These are phyloP conservation scores for Spergularia bocconei DNA, from an alignment of 148 eudicot genomes.

Conservation along the genomic window DNA sequence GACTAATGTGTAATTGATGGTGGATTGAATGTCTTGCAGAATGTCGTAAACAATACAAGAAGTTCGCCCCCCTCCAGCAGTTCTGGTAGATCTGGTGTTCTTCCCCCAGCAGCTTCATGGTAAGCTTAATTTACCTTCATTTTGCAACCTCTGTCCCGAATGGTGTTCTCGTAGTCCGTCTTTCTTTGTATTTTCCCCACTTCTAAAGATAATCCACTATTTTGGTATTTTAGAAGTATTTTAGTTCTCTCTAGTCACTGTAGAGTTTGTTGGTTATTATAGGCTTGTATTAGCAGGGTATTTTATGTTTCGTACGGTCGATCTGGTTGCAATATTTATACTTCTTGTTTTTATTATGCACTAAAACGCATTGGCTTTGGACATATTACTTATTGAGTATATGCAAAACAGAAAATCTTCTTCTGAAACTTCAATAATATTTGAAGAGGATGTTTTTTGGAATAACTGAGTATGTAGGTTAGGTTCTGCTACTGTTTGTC, in stretches of 20 bases:
- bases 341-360: no score
- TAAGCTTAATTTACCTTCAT: slow-evolving; percentile 19
- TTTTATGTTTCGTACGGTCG: not conserved
- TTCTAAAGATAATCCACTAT: no score
- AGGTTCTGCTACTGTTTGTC: not conserved
- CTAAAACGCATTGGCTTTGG: no score
- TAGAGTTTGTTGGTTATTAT: no score
- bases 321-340: not conserved
- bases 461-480: not conserved
- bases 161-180: no score
- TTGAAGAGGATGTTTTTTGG: not conserved
- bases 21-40: slow-evolving; percentile 41
- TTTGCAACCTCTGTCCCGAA: not conserved
- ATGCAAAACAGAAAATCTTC: not conserved
- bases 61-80: slow-evolving; percentile 70
- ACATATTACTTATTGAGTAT: no score
- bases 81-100: slow-evolving; percentile 68
- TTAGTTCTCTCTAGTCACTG: no score
- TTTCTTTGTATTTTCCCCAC: not conserved
- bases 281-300: no score
- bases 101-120: slow-evolving; percentile 93
- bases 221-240: no score
- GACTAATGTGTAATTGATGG: slow-evolving; percentile 9
- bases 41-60: slow-evolving; percentile 37
- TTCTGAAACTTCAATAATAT: not conserved